Evolutionary conservation across 2,329 filamentous ascomycete genomes (phyloP).

Genomic region (Hymenoscyphus occultus): DNA sequence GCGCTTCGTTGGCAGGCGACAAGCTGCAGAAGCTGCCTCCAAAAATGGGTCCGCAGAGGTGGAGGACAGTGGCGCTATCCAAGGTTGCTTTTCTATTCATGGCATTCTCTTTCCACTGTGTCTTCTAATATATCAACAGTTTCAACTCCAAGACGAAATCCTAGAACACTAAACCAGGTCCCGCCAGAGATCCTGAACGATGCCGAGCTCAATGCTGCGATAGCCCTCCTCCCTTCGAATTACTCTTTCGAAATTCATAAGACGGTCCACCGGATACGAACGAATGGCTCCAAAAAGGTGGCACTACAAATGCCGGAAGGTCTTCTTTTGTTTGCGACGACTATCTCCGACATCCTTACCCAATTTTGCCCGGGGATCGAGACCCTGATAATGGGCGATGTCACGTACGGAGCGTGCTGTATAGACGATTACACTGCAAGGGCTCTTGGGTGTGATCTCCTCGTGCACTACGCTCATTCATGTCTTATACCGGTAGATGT

Average conservation of each 20-base stretch:
- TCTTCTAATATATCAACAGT: constrained; percentile 46
- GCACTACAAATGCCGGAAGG: constrained; percentile 98
- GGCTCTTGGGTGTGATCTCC: constrained; percentile 86
- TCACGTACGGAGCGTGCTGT: constrained; percentile 97
- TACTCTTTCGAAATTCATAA: constrained; percentile 99
- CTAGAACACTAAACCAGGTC: constrained; percentile 85
- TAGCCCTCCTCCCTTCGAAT: constrained; percentile 84
- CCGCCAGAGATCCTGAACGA: constrained; percentile 84
- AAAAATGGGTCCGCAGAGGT: constrained; percentile 37
- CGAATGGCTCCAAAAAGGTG: constrained; percentile 73
- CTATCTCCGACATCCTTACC: constrained; percentile 92
- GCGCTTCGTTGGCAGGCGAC: constrained; percentile 81
- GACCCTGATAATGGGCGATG: constrained; percentile 98
- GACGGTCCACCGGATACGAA: constrained; percentile 90
- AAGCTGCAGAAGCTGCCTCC: constrained; percentile 59
- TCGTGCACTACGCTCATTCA: constrained; percentile 96
- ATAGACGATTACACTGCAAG: constrained; percentile 98
- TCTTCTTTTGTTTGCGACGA: constrained; percentile 90
- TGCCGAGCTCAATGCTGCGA: constrained; percentile 79
- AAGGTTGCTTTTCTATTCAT: constrained; percentile 48
- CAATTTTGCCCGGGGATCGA: constrained; percentile 90
- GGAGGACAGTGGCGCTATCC: constrained; percentile 63
- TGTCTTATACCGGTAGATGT: constrained; percentile 95
- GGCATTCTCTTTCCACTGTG: neutral
- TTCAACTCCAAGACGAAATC: constrained; percentile 66